phyloP scores from a whole-genome alignment of 1,284 basidiomycete genomes.

The Peniophora sp. region DNA sequence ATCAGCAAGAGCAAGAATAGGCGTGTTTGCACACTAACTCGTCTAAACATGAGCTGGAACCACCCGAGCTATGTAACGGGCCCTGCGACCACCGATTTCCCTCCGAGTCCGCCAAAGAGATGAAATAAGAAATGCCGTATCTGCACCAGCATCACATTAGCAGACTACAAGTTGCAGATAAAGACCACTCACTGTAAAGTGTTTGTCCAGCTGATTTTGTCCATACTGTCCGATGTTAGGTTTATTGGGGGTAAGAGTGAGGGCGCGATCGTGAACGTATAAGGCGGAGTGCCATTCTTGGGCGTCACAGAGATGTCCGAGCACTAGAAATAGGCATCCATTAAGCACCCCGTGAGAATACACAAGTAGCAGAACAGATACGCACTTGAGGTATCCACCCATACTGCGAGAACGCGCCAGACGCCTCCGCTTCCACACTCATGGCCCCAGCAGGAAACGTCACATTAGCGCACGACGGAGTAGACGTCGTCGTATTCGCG shows the following conservation, averaged over 20 bases:
- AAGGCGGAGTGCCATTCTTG: slow-evolving; percentile 52
- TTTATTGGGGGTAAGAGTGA: slow-evolving; percentile 52
- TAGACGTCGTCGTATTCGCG: slow-evolving; percentile 20
- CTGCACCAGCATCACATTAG: slow-evolving; percentile 13
- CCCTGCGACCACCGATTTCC: slow-evolving; percentile 49
- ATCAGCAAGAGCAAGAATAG: slow-evolving; percentile 27
- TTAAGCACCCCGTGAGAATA: background rate
- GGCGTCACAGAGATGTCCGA: slow-evolving; percentile 44
- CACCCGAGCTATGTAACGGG: slow-evolving; percentile 33
- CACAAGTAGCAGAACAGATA: background rate
- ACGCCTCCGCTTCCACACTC: slow-evolving; percentile 34
- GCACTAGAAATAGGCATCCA: slow-evolving; percentile 27
- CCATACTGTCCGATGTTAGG: slow-evolving; percentile 33
- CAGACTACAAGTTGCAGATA: background rate
- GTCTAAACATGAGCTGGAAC: background rate
- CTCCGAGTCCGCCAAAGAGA: slow-evolving; percentile 42
- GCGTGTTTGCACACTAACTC: slow-evolving; percentile 25
- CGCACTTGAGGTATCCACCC: slow-evolving; percentile 50
- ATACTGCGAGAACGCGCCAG: slow-evolving; percentile 39
- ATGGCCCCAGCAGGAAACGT: slow-evolving; percentile 35
- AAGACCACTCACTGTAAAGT: background rate
- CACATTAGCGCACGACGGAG: slow-evolving; percentile 36
- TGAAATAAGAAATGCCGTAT: slow-evolving; percentile 48
- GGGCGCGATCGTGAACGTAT: slow-evolving; percentile 52
- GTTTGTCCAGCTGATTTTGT: slow-evolving; percentile 49